phyloP scores from a whole-genome alignment of 2,329 filamentous ascomycete genomes.

The Cladosporium sp. region DNA sequence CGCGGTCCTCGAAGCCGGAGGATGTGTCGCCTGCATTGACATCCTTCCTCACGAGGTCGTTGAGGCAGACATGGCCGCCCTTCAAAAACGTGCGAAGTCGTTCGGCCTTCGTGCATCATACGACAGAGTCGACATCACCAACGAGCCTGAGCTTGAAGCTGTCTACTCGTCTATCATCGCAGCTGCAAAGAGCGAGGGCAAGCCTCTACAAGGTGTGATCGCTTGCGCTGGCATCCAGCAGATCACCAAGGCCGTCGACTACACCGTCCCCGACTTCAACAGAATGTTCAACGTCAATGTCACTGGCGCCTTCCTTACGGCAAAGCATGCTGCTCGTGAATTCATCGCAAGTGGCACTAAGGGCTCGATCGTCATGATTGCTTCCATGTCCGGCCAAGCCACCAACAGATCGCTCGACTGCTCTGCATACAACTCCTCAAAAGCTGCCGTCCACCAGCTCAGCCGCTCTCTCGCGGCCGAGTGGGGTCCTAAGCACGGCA shows the following conservation, averaged over 20 bases:
- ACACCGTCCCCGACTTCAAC: conserved; percentile 31
- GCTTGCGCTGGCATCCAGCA: conserved; percentile 27
- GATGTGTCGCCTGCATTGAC: conserved; percentile 47
- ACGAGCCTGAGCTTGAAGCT: conserved; percentile 47
- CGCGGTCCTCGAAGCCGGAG: conserved; percentile 39
- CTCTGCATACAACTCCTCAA: conserved; percentile 52
- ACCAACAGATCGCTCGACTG: conserved; percentile 42
- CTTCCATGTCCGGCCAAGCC: conserved; percentile 35
- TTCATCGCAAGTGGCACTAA: conserved; percentile 29
- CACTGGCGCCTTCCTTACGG: conserved; percentile 33
- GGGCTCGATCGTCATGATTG: conserved; percentile 37
- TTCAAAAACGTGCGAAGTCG: conserved; percentile 55
- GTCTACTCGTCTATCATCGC: conserved; percentile 60
- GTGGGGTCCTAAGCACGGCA: conserved; percentile 38
- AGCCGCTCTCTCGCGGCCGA: conserved; percentile 51
- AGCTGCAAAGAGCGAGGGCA: conserved; percentile 62
- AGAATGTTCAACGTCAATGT: conserved; percentile 37
- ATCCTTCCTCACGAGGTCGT: conserved; percentile 33
- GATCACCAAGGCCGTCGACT: conserved; percentile 29
- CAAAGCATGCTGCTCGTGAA: conserved; percentile 31
- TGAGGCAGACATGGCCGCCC: conserved; percentile 23
- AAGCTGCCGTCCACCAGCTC: conserved; percentile 52
- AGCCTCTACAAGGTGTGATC: conserved; percentile 52
- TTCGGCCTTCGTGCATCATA: conserved; percentile 64
- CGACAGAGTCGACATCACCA: conserved; percentile 71